Evolutionary conservation across 805 yeast genomes (phyloP).

Genomic region (Metschnikowia arizonensis): DNA sequence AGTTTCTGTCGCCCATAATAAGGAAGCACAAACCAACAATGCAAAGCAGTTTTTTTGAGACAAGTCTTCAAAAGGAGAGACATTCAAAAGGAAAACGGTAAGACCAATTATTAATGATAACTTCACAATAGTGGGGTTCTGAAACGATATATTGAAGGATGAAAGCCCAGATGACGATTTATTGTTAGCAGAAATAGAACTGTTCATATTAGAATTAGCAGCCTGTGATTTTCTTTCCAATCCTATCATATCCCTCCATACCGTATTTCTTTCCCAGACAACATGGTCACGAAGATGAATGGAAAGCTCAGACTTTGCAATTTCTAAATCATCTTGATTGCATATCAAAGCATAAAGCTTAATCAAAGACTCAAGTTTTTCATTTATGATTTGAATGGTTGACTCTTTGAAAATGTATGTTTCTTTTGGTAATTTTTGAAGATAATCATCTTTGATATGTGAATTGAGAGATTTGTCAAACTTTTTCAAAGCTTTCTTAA

Average conservation of each 20-base stretch:
- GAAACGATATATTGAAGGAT: conserved; percentile 16
- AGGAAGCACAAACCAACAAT: conserved; percentile 51
- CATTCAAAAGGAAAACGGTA: conserved; percentile 49
- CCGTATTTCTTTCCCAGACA: conserved; percentile 54
- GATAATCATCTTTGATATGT: conserved; percentile 38
- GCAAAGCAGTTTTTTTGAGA: conserved; percentile 74
- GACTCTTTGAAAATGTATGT: conserved; percentile 37
- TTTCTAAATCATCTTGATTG: conserved; percentile 40
- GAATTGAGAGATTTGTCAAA: conserved; percentile 50
- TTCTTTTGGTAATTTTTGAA: conserved; percentile 42
- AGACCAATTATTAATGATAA: conserved; percentile 44
- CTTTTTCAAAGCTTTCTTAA: conserved; percentile 50
- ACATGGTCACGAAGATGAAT: conserved; percentile 53
- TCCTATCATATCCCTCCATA: conserved; percentile 56
- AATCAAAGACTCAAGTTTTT: conserved; percentile 30
- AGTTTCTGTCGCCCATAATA: conserved; percentile 52
- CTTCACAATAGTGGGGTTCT: conserved; percentile 36
- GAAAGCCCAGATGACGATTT: conserved; percentile 13
- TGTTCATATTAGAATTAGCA: conserved; percentile 34
- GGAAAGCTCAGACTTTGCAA: conserved; percentile 52
- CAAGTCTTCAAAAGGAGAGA: conserved; percentile 57
- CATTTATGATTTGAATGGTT: conserved; percentile 30
- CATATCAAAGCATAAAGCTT: conserved; percentile 27
- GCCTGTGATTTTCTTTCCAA: conserved; percentile 80
- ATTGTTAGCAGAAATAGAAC: conserved; percentile 4